Conservation (phyloP, 345 rosid genomes). For the Melaleuca quinquenervia region DNA sequence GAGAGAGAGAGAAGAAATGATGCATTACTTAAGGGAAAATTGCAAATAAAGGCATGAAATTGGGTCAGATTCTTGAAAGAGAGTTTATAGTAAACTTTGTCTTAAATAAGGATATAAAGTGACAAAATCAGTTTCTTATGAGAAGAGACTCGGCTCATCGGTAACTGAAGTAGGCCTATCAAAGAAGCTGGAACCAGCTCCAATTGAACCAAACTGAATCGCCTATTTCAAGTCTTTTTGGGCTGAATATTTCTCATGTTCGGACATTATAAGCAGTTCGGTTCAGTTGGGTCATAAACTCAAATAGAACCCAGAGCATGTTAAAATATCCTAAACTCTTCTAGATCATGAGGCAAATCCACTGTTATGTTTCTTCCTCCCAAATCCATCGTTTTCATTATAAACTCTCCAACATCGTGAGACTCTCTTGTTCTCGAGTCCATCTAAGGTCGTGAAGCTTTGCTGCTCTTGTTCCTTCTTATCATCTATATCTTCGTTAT, state of each 20-base stretch:
- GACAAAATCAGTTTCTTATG: neutral
- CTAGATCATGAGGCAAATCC: neutral
- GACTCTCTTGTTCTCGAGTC: neutral
- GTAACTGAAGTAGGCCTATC: neutral
- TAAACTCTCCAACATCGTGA: neutral
- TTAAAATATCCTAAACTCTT: neutral
- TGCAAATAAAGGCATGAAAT: neutral
- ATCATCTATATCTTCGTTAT: no score
- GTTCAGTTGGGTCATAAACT: neutral
- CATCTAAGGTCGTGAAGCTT: neutral
- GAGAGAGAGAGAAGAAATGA: neutral
- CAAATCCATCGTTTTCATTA: neutral
- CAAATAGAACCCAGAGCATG: neutral
- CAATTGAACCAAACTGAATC: neutral
- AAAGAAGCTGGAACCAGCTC: neutral
- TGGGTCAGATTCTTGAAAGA: neutral
- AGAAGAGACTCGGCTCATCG: rapidly evolving
- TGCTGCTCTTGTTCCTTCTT: neutral
- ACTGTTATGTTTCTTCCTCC: neutral
- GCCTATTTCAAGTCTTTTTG: neutral
- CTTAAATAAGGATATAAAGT: neutral
- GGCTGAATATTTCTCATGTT: neutral
- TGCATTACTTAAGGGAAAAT: neutral
- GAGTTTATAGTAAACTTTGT: neutral
- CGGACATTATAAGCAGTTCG: neutral